phyloP scores from a whole-genome alignment of 2,329 filamentous ascomycete genomes.

The Ceratocystis papillata region DNA sequence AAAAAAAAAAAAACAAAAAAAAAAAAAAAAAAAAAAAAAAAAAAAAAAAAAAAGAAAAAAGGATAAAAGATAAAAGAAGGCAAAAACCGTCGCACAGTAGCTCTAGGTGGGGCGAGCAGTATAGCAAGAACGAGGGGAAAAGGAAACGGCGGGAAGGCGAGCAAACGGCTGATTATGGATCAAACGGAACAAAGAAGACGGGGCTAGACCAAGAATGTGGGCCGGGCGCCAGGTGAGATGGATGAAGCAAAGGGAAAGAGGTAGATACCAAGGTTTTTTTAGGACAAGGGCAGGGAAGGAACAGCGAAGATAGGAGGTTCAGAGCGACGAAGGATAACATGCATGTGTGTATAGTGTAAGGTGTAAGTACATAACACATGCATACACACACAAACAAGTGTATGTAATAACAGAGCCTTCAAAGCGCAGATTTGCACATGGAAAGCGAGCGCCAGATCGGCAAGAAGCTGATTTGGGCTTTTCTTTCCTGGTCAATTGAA shows the following conservation, averaged over 20 bases:
- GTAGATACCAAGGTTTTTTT: not conserved
- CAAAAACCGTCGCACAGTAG: not conserved
- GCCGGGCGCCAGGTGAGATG: not conserved
- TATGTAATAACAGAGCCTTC: not conserved
- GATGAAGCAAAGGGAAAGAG: not conserved
- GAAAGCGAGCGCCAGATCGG: not conserved
- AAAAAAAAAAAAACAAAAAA: not conserved
- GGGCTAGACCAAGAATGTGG: slow-evolving; percentile 11
- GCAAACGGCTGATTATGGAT: slow-evolving; percentile 3
- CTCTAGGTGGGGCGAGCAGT: not conserved
- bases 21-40: not conserved
- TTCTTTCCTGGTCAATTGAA: not conserved
- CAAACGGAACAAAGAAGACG: slow-evolving; percentile 9
- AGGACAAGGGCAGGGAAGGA: not conserved
- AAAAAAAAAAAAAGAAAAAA: not conserved
- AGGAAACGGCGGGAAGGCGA: not conserved
- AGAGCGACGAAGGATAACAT: not conserved
- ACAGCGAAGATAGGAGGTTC: not conserved
- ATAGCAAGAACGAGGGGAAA: not conserved
- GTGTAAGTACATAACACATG: not conserved
- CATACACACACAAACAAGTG: not conserved
- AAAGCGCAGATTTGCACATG: slow-evolving; percentile 5
- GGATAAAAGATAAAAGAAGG: not conserved
- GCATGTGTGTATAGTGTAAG: not conserved
- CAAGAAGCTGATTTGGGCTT: not conserved